Evolutionary conservation across 345 rosid genomes (phyloP).

Genomic region (Adansonia digitata): DNA sequence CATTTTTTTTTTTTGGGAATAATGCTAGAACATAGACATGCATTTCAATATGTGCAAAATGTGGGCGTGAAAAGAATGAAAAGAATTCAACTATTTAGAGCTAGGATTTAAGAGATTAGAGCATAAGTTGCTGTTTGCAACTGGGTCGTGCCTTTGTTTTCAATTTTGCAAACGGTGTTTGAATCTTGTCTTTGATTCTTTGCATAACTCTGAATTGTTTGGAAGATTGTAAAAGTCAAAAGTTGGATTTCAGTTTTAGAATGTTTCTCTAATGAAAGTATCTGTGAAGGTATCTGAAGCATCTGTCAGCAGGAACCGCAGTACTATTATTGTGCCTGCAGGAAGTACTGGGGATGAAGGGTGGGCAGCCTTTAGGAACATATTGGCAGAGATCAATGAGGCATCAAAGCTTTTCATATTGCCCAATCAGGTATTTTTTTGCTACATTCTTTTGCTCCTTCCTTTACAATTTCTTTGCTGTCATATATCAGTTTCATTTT

Average conservation of each 20-base stretch:
- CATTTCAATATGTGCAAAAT: neutral
- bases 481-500: neutral
- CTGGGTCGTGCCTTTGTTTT: neutral
- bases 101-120: neutral
- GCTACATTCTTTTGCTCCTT: constrained; percentile 13
- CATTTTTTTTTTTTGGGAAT: neutral
- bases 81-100: neutral
- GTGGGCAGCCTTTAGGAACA: constrained; percentile 93
- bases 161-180: neutral
- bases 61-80: neutral
- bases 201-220: neutral
- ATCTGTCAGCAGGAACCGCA: constrained; percentile 88
- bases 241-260: neutral
- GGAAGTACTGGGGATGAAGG: constrained; percentile 93
- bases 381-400: constrained; percentile 84
- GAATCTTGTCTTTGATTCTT: neutral
- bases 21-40: too few species aligned
- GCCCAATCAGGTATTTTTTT: constrained; percentile 63
- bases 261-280: neutral
- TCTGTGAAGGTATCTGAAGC: constrained; percentile 83
- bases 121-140: neutral
- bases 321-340: constrained; percentile 94
- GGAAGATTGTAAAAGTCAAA: neutral
- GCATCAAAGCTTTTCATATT: constrained; percentile 62
- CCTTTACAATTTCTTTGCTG: neutral